Evolutionary conservation across 2,329 filamentous ascomycete species (phyloP), one percentile per base, ranked within the genome.

Genomic region (Pleoardoris graminearum): DNA sequence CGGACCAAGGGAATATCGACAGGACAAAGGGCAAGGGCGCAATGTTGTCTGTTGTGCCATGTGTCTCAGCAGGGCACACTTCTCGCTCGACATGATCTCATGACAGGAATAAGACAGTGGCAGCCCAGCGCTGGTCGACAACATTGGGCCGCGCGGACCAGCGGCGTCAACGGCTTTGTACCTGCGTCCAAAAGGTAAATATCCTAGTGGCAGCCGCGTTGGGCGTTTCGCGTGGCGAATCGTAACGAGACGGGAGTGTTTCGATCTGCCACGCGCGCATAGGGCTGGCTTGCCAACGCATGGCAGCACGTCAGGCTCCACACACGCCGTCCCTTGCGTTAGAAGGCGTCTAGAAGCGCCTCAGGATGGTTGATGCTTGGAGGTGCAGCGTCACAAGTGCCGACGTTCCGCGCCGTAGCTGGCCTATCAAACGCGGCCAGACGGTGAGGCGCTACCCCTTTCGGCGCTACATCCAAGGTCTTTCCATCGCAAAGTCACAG

Each of bases 281-380:
- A 60, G 59, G 50, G 35, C 50, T 56, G 49, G 36, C 29, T 16
- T 51, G 58, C 60, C 65, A 68, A 51, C 62, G 58, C 63, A 66
- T 60, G 62, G 61, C 58, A 56, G n/a, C 41, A 47, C 59, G 38
- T 25, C 43, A 32, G 56, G 51, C 55, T 55, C 59, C 60, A 65
- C 58, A 60, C 60, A 53, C 60, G 38, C 54, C 54, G 55, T 61
- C 52, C 52, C 56, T 25, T 41, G 10, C 33, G n/a, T 36, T 51
- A 48, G 60, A 68, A 63, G 60, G 57, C 60, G 51, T 64, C 60
- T 61, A 58, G 59, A 66, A 61, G 42, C 29, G 50, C 38, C 43
- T 51, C 47, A 42, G 42, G 41, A 61, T 53, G 58, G 54, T 44
- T 62, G 54, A 61, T 64, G 64, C 61, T 65, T 29, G 59, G n/a